These are phyloP conservation scores for Gossypium mustelinum DNA, from an alignment of 345 rosid species.

Conservation along the genomic window DNA sequence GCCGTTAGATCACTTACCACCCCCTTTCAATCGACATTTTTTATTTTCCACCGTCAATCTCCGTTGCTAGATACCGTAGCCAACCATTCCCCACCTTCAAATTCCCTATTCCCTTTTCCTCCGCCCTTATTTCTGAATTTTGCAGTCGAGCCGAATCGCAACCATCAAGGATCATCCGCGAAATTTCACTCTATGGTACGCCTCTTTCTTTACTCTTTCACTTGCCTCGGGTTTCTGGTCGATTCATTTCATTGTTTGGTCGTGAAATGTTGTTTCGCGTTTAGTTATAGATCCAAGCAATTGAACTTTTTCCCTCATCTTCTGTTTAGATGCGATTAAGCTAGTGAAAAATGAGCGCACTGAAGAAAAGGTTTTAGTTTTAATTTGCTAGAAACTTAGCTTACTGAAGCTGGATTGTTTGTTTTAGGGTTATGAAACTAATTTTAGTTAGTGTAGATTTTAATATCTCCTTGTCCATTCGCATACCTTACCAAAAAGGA, in stretches of 20 bases:
- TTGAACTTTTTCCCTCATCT: not conserved
- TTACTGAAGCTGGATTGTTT: not conserved
- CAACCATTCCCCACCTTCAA: not conserved
- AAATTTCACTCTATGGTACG: slow-evolving; percentile 31
- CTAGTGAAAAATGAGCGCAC: not conserved
- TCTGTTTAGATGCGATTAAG: slow-evolving; percentile 6
- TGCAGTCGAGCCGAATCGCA: slow-evolving; percentile 16
- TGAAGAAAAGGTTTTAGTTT: not conserved
- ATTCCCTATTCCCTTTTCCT: not conserved
- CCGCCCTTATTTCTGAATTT: slow-evolving; percentile 3
- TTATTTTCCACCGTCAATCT: not conserved
- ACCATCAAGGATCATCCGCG: slow-evolving; percentile 19
- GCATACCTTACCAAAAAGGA: not conserved
- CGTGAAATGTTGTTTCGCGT: not conserved
- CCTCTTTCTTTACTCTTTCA: not conserved
- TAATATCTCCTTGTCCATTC: not conserved
- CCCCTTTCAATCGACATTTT: not conserved
- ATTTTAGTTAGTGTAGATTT: not conserved
- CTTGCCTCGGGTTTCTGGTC: not conserved
- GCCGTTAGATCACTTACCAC: not conserved
- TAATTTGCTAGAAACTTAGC: not conserved
- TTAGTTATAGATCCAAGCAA: slow-evolving; percentile 12
- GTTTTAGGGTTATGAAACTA: not conserved
- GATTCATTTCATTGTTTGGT: slow-evolving; percentile 5
- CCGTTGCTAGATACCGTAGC: not conserved